phyloP scores from a whole-genome alignment of 208 protist species.

The Leishmania turanica region DNA sequence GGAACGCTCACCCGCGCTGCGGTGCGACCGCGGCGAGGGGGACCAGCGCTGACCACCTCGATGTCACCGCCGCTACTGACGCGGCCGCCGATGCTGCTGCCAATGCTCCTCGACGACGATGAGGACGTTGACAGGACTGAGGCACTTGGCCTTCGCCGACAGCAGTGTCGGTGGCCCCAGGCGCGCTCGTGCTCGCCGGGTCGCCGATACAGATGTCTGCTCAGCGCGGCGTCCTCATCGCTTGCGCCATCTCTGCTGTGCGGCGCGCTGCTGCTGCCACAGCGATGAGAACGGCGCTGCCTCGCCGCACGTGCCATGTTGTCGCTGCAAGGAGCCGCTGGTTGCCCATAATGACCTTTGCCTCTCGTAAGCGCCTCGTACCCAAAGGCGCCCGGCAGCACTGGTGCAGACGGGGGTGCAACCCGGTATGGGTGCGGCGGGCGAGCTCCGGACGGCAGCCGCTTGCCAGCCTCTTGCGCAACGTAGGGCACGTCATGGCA shows the following conservation, averaged over 20 bases:
- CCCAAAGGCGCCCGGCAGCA: not conserved
- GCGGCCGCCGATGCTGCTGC: not conserved
- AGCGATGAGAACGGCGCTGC: not conserved
- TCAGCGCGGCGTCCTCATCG: not conserved
- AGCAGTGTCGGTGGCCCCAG: not conserved
- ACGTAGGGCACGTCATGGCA: constrained; percentile 2
- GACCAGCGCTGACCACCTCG: not conserved
- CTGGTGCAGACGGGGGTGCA: not conserved
- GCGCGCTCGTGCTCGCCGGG: not conserved
- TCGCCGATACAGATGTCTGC: not conserved
- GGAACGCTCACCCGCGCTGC: not conserved
- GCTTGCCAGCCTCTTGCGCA: not conserved
- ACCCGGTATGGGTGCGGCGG: constrained; percentile 1
- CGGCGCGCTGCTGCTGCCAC: not conserved
- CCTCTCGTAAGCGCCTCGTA: not conserved
- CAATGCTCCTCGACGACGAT: not conserved
- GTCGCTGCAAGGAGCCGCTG: not conserved
- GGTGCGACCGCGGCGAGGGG: not conserved
- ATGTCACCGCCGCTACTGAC: not conserved
- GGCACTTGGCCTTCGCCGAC: not conserved
- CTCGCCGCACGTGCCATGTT: not conserved
- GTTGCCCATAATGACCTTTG: not conserved
- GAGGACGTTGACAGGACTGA: constrained; percentile 6
- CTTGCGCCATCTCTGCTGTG: not conserved
- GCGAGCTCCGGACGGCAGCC: not conserved